Base-by-base conservation (phyloP, 345 rosid genomes). In the Euphorbia tirucalli region DNA sequence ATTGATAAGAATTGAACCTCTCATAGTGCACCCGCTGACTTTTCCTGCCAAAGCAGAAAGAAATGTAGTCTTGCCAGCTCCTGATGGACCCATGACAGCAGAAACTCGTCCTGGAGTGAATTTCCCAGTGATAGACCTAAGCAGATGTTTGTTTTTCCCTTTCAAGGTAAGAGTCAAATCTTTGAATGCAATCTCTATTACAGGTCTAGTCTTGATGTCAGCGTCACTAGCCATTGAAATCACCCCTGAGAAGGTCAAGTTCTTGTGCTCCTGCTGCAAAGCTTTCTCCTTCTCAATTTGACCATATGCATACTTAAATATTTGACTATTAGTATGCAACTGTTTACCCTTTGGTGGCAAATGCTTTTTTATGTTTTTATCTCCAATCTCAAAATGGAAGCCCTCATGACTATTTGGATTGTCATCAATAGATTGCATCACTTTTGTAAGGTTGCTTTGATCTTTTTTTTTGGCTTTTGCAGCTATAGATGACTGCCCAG, bases 11-110 rank as follows among this genome's bases (percentile, higher is more conserved):
- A 93, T 82, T n/a, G 66, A 73, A 67, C 97, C 97, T 41, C 83
- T 75, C 71, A 77, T 81, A 0, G 75, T 78, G 84, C 96, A 93
- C 39, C 96, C 98, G 15, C 91, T 84, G 56, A 90, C 74, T 75
- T 90, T 93, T 46, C 96, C 98, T 0, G 87, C 84, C 79, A 93
- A 86, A 52, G 98, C 98, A 72, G 89, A 84, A 69, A 93, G 90
- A 85, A 93, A 93, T 8, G 98, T 90, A 22, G 98, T 93, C 83
- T 90, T 93, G 44, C 98, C 96, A 56, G 96, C 96, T 71, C 98
- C 98, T 9, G 98, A 93, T 69, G 96, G 98, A 60, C 98, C 98
- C 98, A 93, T 93, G 73, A 93, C 96, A n/a, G 98, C 96, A n/a
- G 96, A 89, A 66, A 93, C 93, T 80, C 98, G 88, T 41, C 96